Percentiles rank a stretch among this genome's conserved stretches.
These are phyloP conservation scores for Claviceps pusilla DNA, from an alignment of 2,329 filamentous ascomycete genomes.

Conservation along the genomic window DNA sequence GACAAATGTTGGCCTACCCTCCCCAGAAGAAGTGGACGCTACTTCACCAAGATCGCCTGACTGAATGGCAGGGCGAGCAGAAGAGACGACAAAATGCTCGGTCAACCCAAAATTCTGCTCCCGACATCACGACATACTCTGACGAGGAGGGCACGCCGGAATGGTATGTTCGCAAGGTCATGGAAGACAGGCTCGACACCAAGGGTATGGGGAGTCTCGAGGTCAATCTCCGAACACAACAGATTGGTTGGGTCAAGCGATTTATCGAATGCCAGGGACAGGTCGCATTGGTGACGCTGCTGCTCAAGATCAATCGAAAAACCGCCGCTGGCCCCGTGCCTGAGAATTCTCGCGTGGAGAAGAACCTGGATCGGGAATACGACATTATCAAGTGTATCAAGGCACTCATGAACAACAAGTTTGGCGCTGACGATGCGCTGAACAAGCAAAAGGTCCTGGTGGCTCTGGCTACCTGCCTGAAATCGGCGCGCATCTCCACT, in stretches of 20 bases:
- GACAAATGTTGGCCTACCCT: slow-evolving; percentile 93
- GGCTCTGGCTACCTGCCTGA: slow-evolving; percentile 71
- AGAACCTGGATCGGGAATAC: slow-evolving; percentile 80
- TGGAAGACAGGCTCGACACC: slow-evolving; percentile 85
- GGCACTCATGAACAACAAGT: slow-evolving; percentile 98
- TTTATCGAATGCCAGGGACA: slow-evolving; percentile 97
- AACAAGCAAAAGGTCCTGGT: slow-evolving; percentile 80
- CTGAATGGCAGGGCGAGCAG: slow-evolving; percentile 88
- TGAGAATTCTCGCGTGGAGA: slow-evolving; percentile 45
- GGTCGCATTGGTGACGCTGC: slow-evolving; percentile 83
- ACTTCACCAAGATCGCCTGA: slow-evolving; percentile 84
- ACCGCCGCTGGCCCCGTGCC: slow-evolving; percentile 59
- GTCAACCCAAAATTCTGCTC: slow-evolving; percentile 52
- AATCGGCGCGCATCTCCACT: slow-evolving; percentile 78
- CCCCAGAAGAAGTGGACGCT: slow-evolving; percentile 95
- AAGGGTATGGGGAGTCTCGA: slow-evolving; percentile 88
- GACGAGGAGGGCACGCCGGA: slow-evolving; percentile 94
- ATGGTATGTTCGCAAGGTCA: slow-evolving; percentile 93
- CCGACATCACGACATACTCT: slow-evolving; percentile 59
- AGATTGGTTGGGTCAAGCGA: slow-evolving; percentile 91
- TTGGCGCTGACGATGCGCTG: slow-evolving; percentile 89
- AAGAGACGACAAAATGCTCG: slow-evolving; percentile 66
- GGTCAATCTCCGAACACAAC: slow-evolving; percentile 88
- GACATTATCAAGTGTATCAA: slow-evolving; percentile 97
- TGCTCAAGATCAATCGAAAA: slow-evolving; percentile 85